These are phyloP conservation scores for Rutstroemia sp. DNA, from an alignment of 2,329 filamentous ascomycete genomes.

Conservation along the genomic window DNA sequence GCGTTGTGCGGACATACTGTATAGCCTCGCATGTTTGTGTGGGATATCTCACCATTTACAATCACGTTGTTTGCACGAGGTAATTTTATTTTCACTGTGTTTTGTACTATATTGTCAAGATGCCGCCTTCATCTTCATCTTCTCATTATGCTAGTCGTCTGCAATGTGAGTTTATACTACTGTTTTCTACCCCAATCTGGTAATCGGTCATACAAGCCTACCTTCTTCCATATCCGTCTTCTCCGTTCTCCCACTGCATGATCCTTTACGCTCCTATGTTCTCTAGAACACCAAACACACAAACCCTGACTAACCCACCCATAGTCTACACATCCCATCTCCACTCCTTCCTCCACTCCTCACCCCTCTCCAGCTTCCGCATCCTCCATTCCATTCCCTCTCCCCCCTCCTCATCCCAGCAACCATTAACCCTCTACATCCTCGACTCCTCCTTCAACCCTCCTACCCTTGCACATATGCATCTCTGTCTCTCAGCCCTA, in stretches of 20 bases:
- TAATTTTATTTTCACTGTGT: background rate
- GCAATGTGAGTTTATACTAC: background rate
- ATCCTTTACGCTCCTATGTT: no score
- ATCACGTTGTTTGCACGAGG: background rate
- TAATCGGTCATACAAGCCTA: no score
- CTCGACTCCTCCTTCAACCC: conserved; percentile 65
- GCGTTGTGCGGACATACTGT: background rate
- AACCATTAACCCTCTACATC: conserved; percentile 41
- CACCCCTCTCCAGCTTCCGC: conserved; percentile 17
- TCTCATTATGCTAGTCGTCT: background rate
- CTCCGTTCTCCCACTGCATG: no score
- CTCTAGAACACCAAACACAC: background rate
- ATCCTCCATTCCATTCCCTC: conserved; percentile 22
- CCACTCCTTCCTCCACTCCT: conserved; percentile 22
- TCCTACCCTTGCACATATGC: conserved; percentile 53
- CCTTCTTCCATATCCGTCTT: background rate
- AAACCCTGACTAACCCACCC: background rate
- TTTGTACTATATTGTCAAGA: background rate
- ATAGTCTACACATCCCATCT: conserved; percentile 17
- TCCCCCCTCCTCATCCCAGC: conserved; percentile 9
- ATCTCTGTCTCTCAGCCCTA: conserved; percentile 46
- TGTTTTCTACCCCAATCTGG: no score
- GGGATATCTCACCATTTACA: background rate
- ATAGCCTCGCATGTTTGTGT: background rate
- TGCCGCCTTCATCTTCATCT: background rate